Evolutionary conservation across 164 flowering plant genomes (phyloP).

Genomic region (Vitis vinifera): ASM3070453v1 NC_081811.1:4083501-4084000

Average conservation of each 20-base stretch:
- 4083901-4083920: constrained; percentile 1
- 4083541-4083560: background rate
- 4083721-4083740: constrained; percentile 91
- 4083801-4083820: background rate
- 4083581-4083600: too few relatives aligned
- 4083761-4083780: constrained; percentile 2
- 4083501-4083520: too few relatives aligned
- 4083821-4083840: constrained; percentile 1
- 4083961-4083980: constrained; percentile 24
- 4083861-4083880: constrained; percentile 1
- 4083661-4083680: constrained; percentile 93
- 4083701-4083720: constrained; percentile 93
- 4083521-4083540: too few relatives aligned
- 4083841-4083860: constrained; percentile 3
- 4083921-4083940: background rate
- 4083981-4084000: constrained; percentile 18
- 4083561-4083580: background rate
- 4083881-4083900: constrained; percentile 2
- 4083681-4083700: constrained; percentile 88
- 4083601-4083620: background rate
- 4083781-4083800: constrained; percentile 12
- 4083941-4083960: constrained; percentile 13
- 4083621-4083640: constrained; percentile 57
- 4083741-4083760: constrained; percentile 28
- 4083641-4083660: constrained; percentile 93